phyloP scores from a whole-genome alignment of 2,329 filamentous ascomycete species.

The Berkeleyomyces basicola region DNA sequence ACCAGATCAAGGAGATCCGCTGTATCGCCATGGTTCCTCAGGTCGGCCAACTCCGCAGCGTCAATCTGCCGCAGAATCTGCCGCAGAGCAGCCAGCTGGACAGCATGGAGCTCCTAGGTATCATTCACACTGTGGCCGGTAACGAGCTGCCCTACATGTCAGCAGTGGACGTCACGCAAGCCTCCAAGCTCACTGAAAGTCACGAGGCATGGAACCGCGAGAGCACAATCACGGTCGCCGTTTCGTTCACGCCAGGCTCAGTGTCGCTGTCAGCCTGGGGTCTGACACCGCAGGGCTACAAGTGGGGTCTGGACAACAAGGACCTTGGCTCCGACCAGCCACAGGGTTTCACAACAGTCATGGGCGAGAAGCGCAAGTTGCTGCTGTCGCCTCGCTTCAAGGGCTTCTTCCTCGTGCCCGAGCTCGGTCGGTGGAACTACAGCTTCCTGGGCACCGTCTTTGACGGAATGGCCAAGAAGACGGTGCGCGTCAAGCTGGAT shows the following conservation, averaged over 20 bases:
- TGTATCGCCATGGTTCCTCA: constrained; percentile 97
- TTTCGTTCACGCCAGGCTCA: constrained; percentile 90
- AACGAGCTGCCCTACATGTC: constrained; percentile 97
- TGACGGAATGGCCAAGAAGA: constrained; percentile 74
- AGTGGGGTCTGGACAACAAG: constrained; percentile 93
- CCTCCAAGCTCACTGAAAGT: constrained; percentile 72
- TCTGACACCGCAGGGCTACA: constrained; percentile 79
- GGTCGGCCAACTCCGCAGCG: constrained; percentile 80
- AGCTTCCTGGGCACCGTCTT: constrained; percentile 93
- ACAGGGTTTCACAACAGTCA: constrained; percentile 75
- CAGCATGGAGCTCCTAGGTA: constrained; percentile 72
- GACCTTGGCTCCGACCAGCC: constrained; percentile 86
- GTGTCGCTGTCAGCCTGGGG: constrained; percentile 91
- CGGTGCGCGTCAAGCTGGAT: constrained; percentile 82
- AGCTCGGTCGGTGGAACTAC: constrained; percentile 88
- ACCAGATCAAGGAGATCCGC: constrained; percentile 90
- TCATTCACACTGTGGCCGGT: constrained; percentile 90
- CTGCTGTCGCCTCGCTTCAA: constrained; percentile 83
- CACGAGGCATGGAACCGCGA: constrained; percentile 64
- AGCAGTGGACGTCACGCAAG: constrained; percentile 82
- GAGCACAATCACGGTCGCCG: constrained; percentile 86
- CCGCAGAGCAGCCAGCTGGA: constrained; percentile 85
- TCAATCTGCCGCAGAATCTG: constrained; percentile 76
- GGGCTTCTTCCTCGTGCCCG: constrained; percentile 91
- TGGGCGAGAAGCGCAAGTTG: constrained; percentile 92